A percentile compares a stretch with the other conserved stretches of the same genome.
Evolutionary conservation across 2,329 filamentous ascomycete genomes (phyloP).

Genomic region (Fusarium nodosum): DNA sequence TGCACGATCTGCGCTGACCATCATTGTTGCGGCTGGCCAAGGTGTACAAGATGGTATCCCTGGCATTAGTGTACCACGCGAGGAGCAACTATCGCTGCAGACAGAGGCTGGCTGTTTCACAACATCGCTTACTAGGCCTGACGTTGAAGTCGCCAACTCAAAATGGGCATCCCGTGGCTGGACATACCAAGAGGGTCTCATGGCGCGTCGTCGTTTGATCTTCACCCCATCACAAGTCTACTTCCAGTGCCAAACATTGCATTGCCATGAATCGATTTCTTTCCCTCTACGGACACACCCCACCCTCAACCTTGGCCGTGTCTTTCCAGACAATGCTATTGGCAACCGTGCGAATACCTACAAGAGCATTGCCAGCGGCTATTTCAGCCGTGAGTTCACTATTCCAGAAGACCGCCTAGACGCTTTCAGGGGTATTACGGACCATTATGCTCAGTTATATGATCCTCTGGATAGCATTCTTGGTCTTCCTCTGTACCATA

Average conservation of each 20-base stretch:
- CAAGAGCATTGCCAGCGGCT: slow-evolving; percentile 51
- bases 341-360: slow-evolving; percentile 47
- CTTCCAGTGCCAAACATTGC: slow-evolving; percentile 56
- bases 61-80: slow-evolving; percentile 53
- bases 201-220: slow-evolving; percentile 55
- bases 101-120: slow-evolving; percentile 54
- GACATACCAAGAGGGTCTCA: slow-evolving; percentile 56
- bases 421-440: slow-evolving; percentile 53
- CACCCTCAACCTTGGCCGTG: slow-evolving; percentile 52
- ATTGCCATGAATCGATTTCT: slow-evolving; percentile 56
- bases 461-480: slow-evolving; percentile 51
- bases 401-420: slow-evolving; percentile 52
- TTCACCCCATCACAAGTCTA: slow-evolving; percentile 57
- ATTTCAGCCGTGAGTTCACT: slow-evolving; percentile 51
- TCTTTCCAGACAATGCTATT: slow-evolving; percentile 49
- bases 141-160: slow-evolving; percentile 54
- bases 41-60: slow-evolving; percentile 52
- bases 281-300: slow-evolving; percentile 52
- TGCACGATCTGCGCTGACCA: slow-evolving; percentile 51
- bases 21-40: slow-evolving; percentile 55
- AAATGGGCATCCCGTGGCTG: slow-evolving; percentile 55
- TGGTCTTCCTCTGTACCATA: slow-evolving; percentile 55
- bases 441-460: slow-evolving; percentile 49
- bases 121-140: slow-evolving; percentile 55
- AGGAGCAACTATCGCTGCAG: slow-evolving; percentile 55